Conservation (phyloP, 768 basidiomycete genomes). For the Podaxis pistillaris region DNA sequence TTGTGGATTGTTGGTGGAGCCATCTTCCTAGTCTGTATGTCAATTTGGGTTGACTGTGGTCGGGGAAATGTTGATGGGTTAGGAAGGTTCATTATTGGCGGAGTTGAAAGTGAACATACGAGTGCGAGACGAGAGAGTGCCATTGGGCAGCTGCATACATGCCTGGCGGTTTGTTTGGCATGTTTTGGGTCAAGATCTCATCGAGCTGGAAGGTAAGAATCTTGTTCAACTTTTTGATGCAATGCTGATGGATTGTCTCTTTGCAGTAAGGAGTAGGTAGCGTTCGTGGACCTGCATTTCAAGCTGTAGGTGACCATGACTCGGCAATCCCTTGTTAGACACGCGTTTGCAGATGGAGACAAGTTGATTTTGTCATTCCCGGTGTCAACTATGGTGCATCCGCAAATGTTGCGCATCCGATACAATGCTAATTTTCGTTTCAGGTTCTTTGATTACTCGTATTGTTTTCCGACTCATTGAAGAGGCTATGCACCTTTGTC, state of each 20-base stretch:
- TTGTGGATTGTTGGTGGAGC: constrained; percentile 81
- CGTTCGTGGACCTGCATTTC: constrained; percentile 35
- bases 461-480: constrained; percentile 95
- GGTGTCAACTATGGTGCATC: constrained; percentile 90
- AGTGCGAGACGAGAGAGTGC: constrained; percentile 86
- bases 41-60: neutral
- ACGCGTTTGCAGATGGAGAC: constrained; percentile 94
- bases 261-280: constrained; percentile 13
- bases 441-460: constrained; percentile 90
- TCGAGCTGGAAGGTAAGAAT: neutral
- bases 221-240: neutral
- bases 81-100: constrained; percentile 52
- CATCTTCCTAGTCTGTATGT: constrained; percentile 69
- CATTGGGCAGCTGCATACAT: constrained; percentile 63
- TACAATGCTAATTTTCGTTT: neutral
- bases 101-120: constrained; percentile 67
- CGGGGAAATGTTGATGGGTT: neutral
- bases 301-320: constrained; percentile 81
- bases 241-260: neutral
- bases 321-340: constrained; percentile 86
- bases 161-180: constrained; percentile 55
- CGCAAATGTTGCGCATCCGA: neutral
- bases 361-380: constrained; percentile 82
- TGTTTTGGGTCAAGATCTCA: constrained; percentile 30
- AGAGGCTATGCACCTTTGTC: constrained; percentile 86